phyloP scores from a whole-genome alignment of 495 filamentous ascomycete genomes.

The Trypethelium eluteriae region DNA sequence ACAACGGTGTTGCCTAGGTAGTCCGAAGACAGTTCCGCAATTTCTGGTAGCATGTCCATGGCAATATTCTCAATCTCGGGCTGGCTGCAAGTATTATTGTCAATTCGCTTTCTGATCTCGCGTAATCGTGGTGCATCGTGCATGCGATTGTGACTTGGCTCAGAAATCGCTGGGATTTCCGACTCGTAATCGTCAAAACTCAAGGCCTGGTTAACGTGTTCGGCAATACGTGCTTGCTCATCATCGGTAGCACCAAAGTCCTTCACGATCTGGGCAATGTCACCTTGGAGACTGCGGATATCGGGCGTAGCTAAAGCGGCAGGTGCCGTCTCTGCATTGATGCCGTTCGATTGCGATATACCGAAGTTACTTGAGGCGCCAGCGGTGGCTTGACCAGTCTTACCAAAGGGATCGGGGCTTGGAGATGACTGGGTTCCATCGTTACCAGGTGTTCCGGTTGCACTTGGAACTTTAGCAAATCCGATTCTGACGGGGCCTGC shows the following conservation, averaged over 20 bases:
- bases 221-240: constrained; percentile 62
- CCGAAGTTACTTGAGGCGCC: constrained; percentile 36
- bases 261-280: constrained; percentile 79
- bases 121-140: constrained; percentile 93
- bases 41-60: constrained; percentile 85
- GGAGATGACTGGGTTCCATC: constrained; percentile 81
- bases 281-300: constrained; percentile 64
- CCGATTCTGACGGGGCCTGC: constrained; percentile 92
- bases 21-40: constrained; percentile 87
- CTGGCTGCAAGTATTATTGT: constrained; percentile 78
- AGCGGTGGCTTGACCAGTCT: constrained; percentile 32
- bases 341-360: constrained; percentile 35
- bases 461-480: constrained; percentile 90
- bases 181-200: constrained; percentile 60
- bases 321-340: constrained; percentile 38
- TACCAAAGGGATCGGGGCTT: constrained; percentile 73
- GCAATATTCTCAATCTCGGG: constrained; percentile 90
- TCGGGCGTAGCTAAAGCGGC: constrained; percentile 50
- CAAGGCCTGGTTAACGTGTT: constrained; percentile 68
- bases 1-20: constrained; percentile 99
- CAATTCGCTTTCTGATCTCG: constrained; percentile 94
- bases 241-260: constrained; percentile 85
- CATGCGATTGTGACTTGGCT: constrained; percentile 81
- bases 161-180: constrained; percentile 83
- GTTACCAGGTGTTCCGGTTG: constrained; percentile 75